Base-by-base conservation (phyloP, 2,329 filamentous ascomycete genomes). In the Fusarium haematococcum region DNA sequence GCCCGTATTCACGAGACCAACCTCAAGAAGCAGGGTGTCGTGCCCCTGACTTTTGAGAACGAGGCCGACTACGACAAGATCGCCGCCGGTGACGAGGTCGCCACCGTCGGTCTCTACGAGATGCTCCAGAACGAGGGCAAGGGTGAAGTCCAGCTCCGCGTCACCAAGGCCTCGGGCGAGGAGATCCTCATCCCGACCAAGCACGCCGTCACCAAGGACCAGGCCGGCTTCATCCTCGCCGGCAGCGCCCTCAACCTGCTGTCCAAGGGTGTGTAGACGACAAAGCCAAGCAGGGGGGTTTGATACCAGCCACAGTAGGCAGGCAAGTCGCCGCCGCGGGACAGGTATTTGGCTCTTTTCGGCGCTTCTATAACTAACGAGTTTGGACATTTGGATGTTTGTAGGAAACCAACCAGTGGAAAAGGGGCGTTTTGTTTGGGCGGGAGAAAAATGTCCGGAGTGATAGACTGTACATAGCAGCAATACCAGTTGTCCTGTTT, bases 1-100 rank as follows among this genome's bases (percentile, higher is more conserved):
- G 95, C 95, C 1, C 92, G 95, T 63, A 98, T 98, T 81, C 95
- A 98, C 86, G 95, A 98, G 88, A 97, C 95, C 33, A 98, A 98
- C 83, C 86, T 98, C 76, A 98, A 98, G 91, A 98, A 98, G 87
- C 97, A 99, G 86, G 97, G 97, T 73, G 93, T 99, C 37, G 95
- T 99, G 52, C 97, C 97, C 2, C 87, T 99, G 78, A 98, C 95
- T 0, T 98, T 99, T 80, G 94, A 87, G 54, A 88, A 98, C 83
- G 95, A 97, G 84, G 88, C 90, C 23, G 97, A 98, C 83, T 98
- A 98, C 82, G 94, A 97, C 80, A 86, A 87, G 73, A 93, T 99
- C 73, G 87, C 90, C 62, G 95, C 95, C 0, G 94, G 95, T 74
- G 97, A 99, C 81, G 88, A 92, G 78, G 94, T 98, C 27, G 87